Conservation (phyloP, 768 basidiomycete species). For the Leccinum subgranulosum region DNA sequence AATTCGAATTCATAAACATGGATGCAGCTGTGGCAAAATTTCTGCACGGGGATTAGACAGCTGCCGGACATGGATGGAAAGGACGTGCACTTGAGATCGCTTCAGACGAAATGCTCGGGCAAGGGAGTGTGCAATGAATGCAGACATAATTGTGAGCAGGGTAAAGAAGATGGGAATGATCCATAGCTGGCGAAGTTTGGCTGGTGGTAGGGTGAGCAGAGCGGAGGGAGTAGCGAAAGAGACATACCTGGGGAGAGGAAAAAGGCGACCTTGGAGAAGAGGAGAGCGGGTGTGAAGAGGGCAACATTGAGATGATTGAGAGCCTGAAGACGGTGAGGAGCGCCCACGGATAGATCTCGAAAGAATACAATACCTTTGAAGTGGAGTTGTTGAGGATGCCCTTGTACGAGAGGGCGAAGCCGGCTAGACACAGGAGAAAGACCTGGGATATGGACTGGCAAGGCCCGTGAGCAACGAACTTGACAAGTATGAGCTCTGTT, state of each 20-base stretch:
- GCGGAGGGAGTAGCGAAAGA: neutral
- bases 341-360: neutral
- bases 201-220: slow-evolving; percentile 31
- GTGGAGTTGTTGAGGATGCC: slow-evolving; percentile 88
- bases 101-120: slow-evolving; percentile 65
- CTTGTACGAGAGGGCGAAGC: slow-evolving; percentile 72
- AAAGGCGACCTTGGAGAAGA: slow-evolving; percentile 96
- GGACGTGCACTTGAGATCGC: slow-evolving; percentile 68
- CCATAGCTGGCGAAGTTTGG: slow-evolving; percentile 80
- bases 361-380: slow-evolving; percentile 73
- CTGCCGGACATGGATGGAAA: neutral
- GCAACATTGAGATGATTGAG: slow-evolving; percentile 82
- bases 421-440: slow-evolving; percentile 79
- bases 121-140: slow-evolving; percentile 60
- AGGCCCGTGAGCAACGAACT: neutral
- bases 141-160: slow-evolving; percentile 70
- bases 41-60: slow-evolving; percentile 33
- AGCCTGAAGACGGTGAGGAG: slow-evolving; percentile 42
- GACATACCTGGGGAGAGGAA: slow-evolving; percentile 72
- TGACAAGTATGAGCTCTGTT: neutral
- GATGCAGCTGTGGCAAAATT: slow-evolving; percentile 77
- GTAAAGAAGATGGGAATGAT: slow-evolving; percentile 84
- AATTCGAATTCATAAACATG: slow-evolving; percentile 95
- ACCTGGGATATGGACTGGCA: slow-evolving; percentile 84
- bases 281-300: slow-evolving; percentile 82